phyloP scores from a whole-genome alignment of 139 green algal species.

The Chlorella sp. region DNA sequence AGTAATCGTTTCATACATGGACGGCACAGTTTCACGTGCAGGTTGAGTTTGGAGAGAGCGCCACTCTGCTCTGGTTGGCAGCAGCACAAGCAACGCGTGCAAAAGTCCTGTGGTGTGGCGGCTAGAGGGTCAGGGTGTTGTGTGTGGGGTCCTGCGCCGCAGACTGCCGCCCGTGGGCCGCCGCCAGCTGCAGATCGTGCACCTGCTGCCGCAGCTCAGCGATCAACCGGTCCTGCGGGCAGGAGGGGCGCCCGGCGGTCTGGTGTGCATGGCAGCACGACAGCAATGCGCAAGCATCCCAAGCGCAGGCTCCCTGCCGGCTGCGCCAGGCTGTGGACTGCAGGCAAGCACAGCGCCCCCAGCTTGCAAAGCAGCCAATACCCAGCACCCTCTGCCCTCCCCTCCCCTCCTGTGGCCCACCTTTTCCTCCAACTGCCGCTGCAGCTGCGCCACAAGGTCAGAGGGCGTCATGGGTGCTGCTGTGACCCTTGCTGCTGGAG shows the following conservation, averaged over 20 bases:
- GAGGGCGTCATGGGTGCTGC: not conserved
- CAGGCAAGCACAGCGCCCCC: too few relatives aligned
- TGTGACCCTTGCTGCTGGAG: not conserved
- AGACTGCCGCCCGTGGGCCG: not conserved
- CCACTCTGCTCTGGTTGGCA: not conserved
- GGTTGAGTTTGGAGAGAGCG: not conserved
- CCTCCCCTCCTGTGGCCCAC: too few relatives aligned
- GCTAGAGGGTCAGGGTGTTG: too few relatives aligned
- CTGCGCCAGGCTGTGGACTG: too few relatives aligned
- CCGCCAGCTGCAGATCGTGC: slow-evolving; percentile 22
- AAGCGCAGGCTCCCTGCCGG: too few relatives aligned
- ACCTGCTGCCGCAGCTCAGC: slow-evolving; percentile 20
- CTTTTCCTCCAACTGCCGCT: slow-evolving; percentile 32
- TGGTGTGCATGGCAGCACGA: too few relatives aligned
- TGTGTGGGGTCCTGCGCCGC: not conserved
- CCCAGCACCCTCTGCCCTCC: too few relatives aligned
- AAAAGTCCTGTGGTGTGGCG: not conserved
- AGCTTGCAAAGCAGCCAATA: too few relatives aligned
- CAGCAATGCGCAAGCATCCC: too few relatives aligned
- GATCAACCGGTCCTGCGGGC: slow-evolving; percentile 21
- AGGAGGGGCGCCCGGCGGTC: too few relatives aligned
- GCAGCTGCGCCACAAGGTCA: slow-evolving; percentile 12
- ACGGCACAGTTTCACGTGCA: too few relatives aligned
- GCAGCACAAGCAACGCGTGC: not conserved
- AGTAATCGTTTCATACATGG: too few relatives aligned